Base-by-base conservation (phyloP, 306 rosid species). In the Citrullus amarus region DNA sequence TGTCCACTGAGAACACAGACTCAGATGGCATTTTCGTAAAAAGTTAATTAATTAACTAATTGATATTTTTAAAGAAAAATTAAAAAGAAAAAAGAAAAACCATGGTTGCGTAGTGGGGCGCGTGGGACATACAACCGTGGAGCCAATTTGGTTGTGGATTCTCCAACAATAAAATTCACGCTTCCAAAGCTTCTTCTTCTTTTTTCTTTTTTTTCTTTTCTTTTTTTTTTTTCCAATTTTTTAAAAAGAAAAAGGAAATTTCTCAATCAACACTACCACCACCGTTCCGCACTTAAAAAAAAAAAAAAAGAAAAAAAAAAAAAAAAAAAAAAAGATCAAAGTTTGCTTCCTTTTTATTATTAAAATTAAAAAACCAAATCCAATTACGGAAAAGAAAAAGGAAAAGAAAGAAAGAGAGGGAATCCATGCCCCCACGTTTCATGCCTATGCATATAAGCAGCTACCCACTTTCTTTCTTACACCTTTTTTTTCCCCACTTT, bases 71-170 rank as follows among this genome's bases (percentile, higher is more conserved):
- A 22, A 22, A 22, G 22, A 22, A 22, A 22, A 22, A 22, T 22
- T 22, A 22, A 22, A 22, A 43, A 50, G 15, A 18, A 51, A 51
- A 13, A 51, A 51, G 5, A 50, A 13, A 50, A 51, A 15, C 4
- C 2, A 15, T 53, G 20, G 57, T 1, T 16, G 20, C 16, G 80
- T 81, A 84, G 91, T 90, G 93, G 93, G 93, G 71, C 90, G 51
- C 48, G 85, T 80, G 79, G 83, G 74, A 83, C 83, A 44, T 6
- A 50, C 51, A 15, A 2, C 59, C 59, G 88, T 90, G 91, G 93
- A 93, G 95, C 92, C 96, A 57, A 89, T 91, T 91, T 85, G 93
- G 91, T 84, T 88, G 95, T 93, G 97, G 97, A 91, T 86, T 91
- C 90, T 90, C 98, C 97, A 93, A 93, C 98, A 91, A 84, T 84